Conservation (phyloP, 192 early-diverging fungal species). For the Backusella westeae region DNA sequence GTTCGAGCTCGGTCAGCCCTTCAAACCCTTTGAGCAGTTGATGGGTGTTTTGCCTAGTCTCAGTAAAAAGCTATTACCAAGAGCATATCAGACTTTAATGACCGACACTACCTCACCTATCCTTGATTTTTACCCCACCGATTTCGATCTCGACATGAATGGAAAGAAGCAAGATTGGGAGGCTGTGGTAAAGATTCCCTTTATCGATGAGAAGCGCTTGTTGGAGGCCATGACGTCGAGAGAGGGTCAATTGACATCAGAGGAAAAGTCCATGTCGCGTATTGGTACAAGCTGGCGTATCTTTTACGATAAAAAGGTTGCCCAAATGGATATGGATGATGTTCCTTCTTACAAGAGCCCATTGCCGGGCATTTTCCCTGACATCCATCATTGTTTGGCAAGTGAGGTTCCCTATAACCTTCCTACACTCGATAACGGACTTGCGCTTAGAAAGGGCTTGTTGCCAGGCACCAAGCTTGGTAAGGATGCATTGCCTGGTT, state of each 20-base stretch:
- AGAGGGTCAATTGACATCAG: constrained; percentile 57
- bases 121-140: constrained; percentile 90
- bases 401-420: constrained; percentile 56
- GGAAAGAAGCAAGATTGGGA: constrained; percentile 99
- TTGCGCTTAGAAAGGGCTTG: constrained; percentile 58
- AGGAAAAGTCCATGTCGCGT: constrained; percentile 57
- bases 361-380: constrained; percentile 64
- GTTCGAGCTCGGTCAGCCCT: constrained; percentile 84
- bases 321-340: constrained; percentile 8
- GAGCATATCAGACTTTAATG: constrained; percentile 79
- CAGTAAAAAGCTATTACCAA: constrained; percentile 81
- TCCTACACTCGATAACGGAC: constrained; percentile 55
- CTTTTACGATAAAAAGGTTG: constrained; percentile 42
- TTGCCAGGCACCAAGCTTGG: constrained; percentile 63
- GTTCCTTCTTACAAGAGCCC: constrained; percentile 54
- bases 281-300: constrained; percentile 68
- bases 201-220: constrained; percentile 91
- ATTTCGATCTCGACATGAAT: constrained; percentile 94
- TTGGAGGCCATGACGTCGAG: constrained; percentile 73
- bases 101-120: constrained; percentile 83
- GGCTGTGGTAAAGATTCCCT: constrained; percentile 96
- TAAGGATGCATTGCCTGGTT: constrained; percentile 69
- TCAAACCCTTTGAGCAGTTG: constrained; percentile 96
- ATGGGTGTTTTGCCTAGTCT: constrained; percentile 97
- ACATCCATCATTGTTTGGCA: constrained; percentile 52